phyloP scores from a whole-genome alignment of 2,329 filamentous ascomycete species.

The Botrytis fragariae region DNA sequence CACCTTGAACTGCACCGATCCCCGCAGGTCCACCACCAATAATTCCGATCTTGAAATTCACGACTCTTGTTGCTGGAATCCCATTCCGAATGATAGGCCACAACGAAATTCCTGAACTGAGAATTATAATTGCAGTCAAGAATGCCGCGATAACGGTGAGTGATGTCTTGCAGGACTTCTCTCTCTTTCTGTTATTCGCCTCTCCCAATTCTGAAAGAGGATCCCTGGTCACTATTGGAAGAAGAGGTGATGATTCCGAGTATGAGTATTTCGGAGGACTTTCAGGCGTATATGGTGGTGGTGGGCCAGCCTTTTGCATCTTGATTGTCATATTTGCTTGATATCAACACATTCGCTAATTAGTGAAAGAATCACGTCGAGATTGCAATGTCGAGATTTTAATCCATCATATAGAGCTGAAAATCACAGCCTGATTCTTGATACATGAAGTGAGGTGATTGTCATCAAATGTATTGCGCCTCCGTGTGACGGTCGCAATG shows the following conservation, averaged over 20 bases:
- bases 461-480: neutral
- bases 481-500: neutral
- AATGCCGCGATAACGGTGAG: neutral
- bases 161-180: no score
- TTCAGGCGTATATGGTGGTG: neutral
- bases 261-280: neutral
- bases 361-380: neutral
- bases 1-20: neutral
- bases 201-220: no score
- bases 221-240: neutral
- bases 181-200: fast-evolving
- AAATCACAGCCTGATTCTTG: neutral
- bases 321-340: neutral
- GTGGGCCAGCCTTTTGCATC: neutral
- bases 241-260: neutral
- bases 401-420: neutral
- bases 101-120: neutral
- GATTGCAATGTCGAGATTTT: neutral
- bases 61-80: neutral
- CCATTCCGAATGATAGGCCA: neutral
- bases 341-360: neutral
- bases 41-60: neutral
- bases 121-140: neutral
- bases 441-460: neutral
- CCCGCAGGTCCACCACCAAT: conserved; percentile 13